phyloP scores from a whole-genome alignment of 1,139 yeast species.

The Arxiozyma telluris region DNA sequence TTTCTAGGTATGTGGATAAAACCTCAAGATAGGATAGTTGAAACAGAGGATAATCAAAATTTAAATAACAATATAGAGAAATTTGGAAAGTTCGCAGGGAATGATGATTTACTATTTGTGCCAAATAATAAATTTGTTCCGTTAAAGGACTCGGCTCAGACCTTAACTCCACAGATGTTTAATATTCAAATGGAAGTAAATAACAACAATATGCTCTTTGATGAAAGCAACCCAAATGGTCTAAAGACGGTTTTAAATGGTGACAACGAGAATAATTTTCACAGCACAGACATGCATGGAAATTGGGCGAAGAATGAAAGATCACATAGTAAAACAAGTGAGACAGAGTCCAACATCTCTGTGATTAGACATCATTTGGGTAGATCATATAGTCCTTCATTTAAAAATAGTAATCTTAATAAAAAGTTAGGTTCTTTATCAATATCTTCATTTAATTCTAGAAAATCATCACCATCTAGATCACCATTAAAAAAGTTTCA shows the following conservation, averaged over 20 bases:
- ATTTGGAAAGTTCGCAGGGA: neutral
- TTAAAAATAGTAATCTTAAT: neutral
- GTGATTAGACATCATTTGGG: slow-evolving; percentile 16
- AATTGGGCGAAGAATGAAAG: neutral
- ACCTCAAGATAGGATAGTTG: neutral
- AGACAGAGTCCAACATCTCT: slow-evolving; percentile 12
- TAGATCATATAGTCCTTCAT: neutral
- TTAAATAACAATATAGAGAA: neutral
- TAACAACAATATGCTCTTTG: neutral
- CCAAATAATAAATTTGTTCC: slow-evolving; percentile 18
- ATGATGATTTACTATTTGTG: neutral
- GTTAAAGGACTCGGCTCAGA: slow-evolving; percentile 28
- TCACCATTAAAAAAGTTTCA: neutral
- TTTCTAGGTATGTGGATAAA: slow-evolving; percentile 9
- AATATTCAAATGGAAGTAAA: neutral
- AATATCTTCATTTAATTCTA: neutral
- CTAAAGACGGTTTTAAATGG: neutral
- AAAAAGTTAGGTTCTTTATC: slow-evolving; percentile 4
- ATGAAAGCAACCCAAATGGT: neutral
- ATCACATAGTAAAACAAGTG: neutral
- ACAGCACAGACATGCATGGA: neutral
- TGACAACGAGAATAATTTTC: neutral
- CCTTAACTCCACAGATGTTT: slow-evolving; percentile 26
- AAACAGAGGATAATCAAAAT: neutral
- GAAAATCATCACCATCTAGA: neutral